A percentile compares a stretch with the other conserved stretches of the same genome.
phyloP scores from a whole-genome alignment of 306 rosid species.

The Comarum palustre region DNA sequence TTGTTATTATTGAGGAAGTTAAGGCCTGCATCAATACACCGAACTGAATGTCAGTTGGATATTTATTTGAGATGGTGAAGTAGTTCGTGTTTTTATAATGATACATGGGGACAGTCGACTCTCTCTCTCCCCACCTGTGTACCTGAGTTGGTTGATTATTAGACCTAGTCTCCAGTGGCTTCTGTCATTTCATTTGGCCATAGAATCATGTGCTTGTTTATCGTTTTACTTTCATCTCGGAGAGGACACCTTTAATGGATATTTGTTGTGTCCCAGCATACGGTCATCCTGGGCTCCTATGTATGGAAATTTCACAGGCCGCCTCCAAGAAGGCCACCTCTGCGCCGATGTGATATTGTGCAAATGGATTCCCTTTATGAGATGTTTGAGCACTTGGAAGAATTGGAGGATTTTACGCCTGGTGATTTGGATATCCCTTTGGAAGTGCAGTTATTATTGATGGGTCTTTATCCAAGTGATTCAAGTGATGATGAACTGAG shows the following conservation, averaged over 20 bases:
- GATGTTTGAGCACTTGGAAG: constrained; percentile 35
- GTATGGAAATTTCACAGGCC: constrained; percentile 47
- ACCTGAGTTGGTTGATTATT: not conserved
- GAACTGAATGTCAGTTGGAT: not conserved
- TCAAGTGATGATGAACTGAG: constrained; percentile 42
- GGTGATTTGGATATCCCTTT: constrained; percentile 34
- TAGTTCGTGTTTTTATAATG: not conserved
- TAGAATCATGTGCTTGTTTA: constrained; percentile 30
- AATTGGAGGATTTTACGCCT: constrained; percentile 23
- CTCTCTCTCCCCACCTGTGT: not conserved
- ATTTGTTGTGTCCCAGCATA: constrained; percentile 64
- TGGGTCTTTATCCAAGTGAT: constrained; percentile 30
- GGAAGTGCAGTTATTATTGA: constrained; percentile 31
- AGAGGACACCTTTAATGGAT: constrained; percentile 48
- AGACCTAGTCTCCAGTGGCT: not conserved
- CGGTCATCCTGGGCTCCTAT: constrained; percentile 51
- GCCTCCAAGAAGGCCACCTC: constrained; percentile 44
- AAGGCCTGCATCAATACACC: not conserved
- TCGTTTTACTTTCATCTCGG: constrained; percentile 34
- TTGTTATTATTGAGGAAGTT: not conserved
- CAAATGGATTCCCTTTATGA: constrained; percentile 32
- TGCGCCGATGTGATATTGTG: constrained; percentile 31
- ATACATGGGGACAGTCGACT: not conserved
- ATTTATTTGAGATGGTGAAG: not conserved
- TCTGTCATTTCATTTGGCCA: not conserved